Conservation (phyloP, 129 eudicot genomes). For the Dittrichia graveolens region DNA sequence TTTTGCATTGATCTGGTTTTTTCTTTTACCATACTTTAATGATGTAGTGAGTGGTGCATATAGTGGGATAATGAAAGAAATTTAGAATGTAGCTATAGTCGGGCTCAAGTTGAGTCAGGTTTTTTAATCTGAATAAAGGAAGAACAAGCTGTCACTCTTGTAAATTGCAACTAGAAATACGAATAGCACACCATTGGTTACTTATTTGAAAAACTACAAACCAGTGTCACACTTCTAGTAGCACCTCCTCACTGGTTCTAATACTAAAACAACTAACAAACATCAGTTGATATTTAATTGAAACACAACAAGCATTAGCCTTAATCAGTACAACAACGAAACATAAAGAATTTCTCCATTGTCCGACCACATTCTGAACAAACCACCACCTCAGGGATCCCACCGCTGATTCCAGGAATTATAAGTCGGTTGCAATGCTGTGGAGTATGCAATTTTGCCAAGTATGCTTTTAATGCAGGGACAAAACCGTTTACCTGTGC, state of each 20-base stretch:
- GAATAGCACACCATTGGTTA: conserved; percentile 22
- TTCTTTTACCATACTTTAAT: background rate
- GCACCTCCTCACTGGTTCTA: conserved; percentile 35
- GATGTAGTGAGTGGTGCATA: conserved; percentile 12
- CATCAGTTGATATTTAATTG: conserved; percentile 18
- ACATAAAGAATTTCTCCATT: conserved; percentile 91
- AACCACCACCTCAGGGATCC: conserved; percentile 74
- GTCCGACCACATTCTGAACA: conserved; percentile 81
- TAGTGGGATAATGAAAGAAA: background rate
- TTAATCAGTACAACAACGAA: conserved; percentile 79
- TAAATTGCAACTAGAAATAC: conserved; percentile 23
- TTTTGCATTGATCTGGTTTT: background rate
- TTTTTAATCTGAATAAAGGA: conserved; percentile 2
- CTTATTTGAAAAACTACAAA: conserved; percentile 21
- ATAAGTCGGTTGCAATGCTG: conserved; percentile 80
- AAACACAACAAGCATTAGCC: conserved; percentile 6
- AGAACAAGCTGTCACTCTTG: conserved; percentile 21
- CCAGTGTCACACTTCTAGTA: conserved; percentile 37
- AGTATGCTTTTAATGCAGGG: conserved; percentile 52
- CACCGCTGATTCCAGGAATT: conserved; percentile 78
- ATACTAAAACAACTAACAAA: conserved; percentile 29
- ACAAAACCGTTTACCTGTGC: conserved; percentile 62
- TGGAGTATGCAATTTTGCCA: conserved; percentile 52
- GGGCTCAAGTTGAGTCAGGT: conserved; percentile 13
- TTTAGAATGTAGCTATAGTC: conserved; percentile 8